These are phyloP conservation scores for Diaporthe destruens DNA, from an alignment of 2,329 filamentous ascomycete genomes.

Conservation along the genomic window DNA sequence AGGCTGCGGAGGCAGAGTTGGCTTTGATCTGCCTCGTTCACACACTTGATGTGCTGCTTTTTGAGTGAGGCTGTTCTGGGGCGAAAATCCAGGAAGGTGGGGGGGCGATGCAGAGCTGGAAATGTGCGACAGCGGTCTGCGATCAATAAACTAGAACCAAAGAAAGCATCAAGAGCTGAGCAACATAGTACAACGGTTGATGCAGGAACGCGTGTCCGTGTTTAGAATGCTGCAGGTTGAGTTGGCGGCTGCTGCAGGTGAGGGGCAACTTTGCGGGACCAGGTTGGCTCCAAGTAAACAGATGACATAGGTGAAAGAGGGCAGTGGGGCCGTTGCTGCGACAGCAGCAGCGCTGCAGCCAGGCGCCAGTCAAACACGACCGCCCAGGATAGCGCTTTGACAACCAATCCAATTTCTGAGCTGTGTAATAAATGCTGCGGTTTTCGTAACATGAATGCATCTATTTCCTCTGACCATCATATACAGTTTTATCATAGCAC, in stretches of 20 bases:
- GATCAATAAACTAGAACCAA: background rate
- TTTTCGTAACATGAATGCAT: background rate
- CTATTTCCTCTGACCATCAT: background rate
- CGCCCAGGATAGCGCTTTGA: background rate
- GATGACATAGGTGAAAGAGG: slow-evolving; percentile 36
- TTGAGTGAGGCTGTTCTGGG: background rate
- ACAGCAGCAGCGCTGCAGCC: slow-evolving; percentile 18
- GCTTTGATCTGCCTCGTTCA: background rate
- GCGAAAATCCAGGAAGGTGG: background rate
- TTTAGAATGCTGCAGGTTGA: slow-evolving; percentile 34
- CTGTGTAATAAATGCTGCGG: background rate
- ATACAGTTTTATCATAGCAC: too few relatives aligned
- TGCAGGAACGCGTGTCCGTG: slow-evolving; percentile 33
- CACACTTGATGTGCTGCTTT: background rate
- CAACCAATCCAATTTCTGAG: background rate
- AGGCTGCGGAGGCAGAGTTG: background rate
- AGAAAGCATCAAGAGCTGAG: background rate
- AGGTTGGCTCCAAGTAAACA: slow-evolving; percentile 33
- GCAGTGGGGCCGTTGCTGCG: slow-evolving; percentile 25
- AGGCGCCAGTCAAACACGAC: slow-evolving; percentile 18
- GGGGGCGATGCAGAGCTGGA: background rate
- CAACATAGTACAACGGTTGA: background rate
- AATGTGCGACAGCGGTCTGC: background rate
- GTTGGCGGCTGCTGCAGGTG: slow-evolving; percentile 34
- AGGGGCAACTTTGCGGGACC: slow-evolving; percentile 13